Percentiles rank a stretch among this genome's conserved stretches.
Evolutionary conservation across 2,329 filamentous ascomycete genomes (phyloP).

Genomic region (Colletotrichum orchidophilum): DNA sequence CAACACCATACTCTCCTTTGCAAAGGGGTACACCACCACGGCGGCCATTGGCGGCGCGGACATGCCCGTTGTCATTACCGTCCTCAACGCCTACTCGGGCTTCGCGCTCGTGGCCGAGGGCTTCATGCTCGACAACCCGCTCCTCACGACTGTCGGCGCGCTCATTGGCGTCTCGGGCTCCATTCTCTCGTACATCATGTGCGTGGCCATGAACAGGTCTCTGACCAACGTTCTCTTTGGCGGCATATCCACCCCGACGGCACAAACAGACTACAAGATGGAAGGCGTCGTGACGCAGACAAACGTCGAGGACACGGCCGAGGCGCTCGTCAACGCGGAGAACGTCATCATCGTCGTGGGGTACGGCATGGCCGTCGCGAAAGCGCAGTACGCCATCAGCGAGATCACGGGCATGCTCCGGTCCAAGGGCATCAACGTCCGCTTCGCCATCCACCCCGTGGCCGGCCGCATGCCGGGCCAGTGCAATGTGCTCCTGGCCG

Average conservation of each 20-base stretch:
- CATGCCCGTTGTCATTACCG: conserved; percentile 92
- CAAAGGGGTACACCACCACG: conserved; percentile 89
- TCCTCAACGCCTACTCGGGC: conserved; percentile 89
- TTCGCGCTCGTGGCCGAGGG: conserved; percentile 92
- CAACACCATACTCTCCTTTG: conserved; percentile 81
- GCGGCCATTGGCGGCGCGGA: conserved; percentile 92
- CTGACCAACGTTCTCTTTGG: conserved; percentile 92
- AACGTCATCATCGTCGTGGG: conserved; percentile 91
- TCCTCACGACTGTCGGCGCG: conserved; percentile 85
- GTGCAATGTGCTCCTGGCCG: conserved; percentile 89
- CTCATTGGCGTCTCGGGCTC: conserved; percentile 90
- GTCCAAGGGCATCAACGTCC: conserved; percentile 80
- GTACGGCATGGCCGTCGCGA: conserved; percentile 94
- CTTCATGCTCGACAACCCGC: conserved; percentile 88
- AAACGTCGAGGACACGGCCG: conserved; percentile 81
- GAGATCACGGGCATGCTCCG: conserved; percentile 81
- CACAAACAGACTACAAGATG: conserved; percentile 74
- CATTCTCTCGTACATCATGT: conserved; percentile 88
- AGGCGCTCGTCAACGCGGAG: conserved; percentile 78
- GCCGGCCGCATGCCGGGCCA: conserved; percentile 93
- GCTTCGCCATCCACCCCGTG: conserved; percentile 91
- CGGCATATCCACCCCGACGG: conserved; percentile 73
- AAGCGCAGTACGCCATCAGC: conserved; percentile 90
- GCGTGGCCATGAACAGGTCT: conserved; percentile 90
- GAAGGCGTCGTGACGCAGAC: conserved; percentile 83